phyloP scores from a whole-genome alignment of 352 stramenopile species.

The Pythium phragmitis region DNA sequence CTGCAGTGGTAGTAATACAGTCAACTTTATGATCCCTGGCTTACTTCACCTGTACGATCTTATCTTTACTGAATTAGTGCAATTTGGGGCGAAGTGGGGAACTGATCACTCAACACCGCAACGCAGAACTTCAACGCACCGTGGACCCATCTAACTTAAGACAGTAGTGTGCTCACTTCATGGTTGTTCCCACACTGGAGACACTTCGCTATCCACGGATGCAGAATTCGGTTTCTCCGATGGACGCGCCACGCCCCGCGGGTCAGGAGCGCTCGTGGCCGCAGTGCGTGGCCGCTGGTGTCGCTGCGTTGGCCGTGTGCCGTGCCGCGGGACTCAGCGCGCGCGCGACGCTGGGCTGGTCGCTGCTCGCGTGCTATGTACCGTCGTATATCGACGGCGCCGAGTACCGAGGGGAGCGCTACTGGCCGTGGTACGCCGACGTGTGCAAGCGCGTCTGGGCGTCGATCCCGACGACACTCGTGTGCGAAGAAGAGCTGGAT shows the following conservation, averaged over 20 bases:
- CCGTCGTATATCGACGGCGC: constrained; percentile 33
- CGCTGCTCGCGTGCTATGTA: constrained; percentile 28
- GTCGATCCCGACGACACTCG: constrained; percentile 50
- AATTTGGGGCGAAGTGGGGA: neutral
- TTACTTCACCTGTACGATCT: too few species aligned
- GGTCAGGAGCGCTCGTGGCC: constrained; percentile 26
- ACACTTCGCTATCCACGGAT: too few species aligned
- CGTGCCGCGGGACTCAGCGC: constrained; percentile 3
- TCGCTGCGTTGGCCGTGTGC: constrained; percentile 26
- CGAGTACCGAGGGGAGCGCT: constrained; percentile 30
- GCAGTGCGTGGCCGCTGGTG: constrained; percentile 21
- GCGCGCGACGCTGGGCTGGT: constrained; percentile 20
- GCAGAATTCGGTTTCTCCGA: neutral
- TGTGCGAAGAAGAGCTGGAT: constrained; percentile 68
- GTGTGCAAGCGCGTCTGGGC: constrained; percentile 33
- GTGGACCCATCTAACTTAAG: too few species aligned
- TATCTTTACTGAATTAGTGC: too few species aligned
- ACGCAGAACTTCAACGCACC: too few species aligned
- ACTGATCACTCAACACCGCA: neutral
- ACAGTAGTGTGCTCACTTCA: too few species aligned
- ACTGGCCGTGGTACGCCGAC: constrained; percentile 26
- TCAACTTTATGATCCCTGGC: neutral
- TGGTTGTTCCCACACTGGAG: too few species aligned
- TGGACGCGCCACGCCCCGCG: neutral
- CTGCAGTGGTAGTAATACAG: neutral